Evolutionary conservation across 306 rosid genomes (phyloP).

Genomic region (Corylus avellana): DNA sequence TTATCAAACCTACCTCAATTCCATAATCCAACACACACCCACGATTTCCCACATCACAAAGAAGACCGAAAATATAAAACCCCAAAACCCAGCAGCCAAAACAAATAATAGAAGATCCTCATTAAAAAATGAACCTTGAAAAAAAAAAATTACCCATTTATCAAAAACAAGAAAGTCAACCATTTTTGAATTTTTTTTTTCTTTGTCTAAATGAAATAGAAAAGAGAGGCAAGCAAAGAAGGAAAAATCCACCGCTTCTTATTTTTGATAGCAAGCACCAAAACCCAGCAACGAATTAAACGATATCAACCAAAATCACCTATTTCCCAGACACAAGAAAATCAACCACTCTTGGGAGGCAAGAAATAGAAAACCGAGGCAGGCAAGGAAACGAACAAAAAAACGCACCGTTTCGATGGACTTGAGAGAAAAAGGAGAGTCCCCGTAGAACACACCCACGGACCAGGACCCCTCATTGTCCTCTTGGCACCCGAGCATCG

Average conservation of each 20-base stretch:
- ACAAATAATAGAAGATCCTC: not conserved
- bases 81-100: not conserved
- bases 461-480: slow-evolving; percentile 99
- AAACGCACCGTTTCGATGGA: slow-evolving; percentile 80
- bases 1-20: slow-evolving; percentile 6
- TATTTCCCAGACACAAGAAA: too few species aligned
- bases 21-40: slow-evolving; percentile 18
- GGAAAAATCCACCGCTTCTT: too few species aligned
- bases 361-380: not conserved
- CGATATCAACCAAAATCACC: too few species aligned
- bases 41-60: not conserved
- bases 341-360: too few species aligned
- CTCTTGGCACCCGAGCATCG: slow-evolving; percentile 66
- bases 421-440: slow-evolving; percentile 81
- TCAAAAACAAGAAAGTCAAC: not conserved
- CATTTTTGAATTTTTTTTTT: not conserved
- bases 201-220: not conserved
- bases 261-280: too few species aligned
- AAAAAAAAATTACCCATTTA: not conserved
- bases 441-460: slow-evolving; percentile 85
- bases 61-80: not conserved
- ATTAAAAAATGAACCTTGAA: too few species aligned
- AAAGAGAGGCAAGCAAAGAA: not conserved
- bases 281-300: too few species aligned
- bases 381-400: not conserved